Evolutionary conservation across 208 protist genomes (phyloP), one percentile per base, ranked within the genome.

Genomic region (Leishmania martiniquensis): DNA sequence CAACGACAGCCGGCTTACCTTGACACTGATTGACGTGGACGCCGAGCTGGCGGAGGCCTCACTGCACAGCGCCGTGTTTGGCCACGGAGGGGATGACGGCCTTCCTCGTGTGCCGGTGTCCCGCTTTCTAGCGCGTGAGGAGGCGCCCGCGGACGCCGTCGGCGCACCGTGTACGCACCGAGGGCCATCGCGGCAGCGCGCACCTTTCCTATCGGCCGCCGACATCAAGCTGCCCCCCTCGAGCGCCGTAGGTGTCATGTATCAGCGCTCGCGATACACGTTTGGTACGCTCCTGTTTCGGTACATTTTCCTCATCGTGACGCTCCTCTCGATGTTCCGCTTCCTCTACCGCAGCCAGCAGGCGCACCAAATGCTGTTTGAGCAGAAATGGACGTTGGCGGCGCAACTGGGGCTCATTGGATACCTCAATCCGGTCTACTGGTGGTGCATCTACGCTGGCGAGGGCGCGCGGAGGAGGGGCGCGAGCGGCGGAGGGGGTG

Each of bases 401-500:
- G 39, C 92, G 37, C 88, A 91, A 63, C 29, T 92, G 1, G 82
- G 80, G 32, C 85, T 94, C 55, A 73, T 92, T 9, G 45, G 87
- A 6, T 96, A 96, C 51, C 74, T 96, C 3, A 87, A 96, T 65
- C 89, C 92, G 20, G 49, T 94, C 32, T 96, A 94, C 72, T 91
- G 39, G 82, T 93, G 75, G 87, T 85, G 83, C 78, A 78, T 84
- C 78, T 75, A 84, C 75, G 72, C 77, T 0, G 75, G 39, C 12
- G 45, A 44, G n/a, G 47, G 60, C 45, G 29, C 60, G 45, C 42
- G 45, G 49, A 6, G 29, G 39, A 34, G n/a, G 1, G 25, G 44
- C 12, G 32, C 5, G 15, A 69, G 42, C 37, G 25, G 25, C 42
- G 49, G 42, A 15, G 25, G 37, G 5, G 37, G 60, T 3, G 34